Evolutionary conservation across 352 stramenopile species (phyloP).

Genomic region (Pythium sp.): DNA sequence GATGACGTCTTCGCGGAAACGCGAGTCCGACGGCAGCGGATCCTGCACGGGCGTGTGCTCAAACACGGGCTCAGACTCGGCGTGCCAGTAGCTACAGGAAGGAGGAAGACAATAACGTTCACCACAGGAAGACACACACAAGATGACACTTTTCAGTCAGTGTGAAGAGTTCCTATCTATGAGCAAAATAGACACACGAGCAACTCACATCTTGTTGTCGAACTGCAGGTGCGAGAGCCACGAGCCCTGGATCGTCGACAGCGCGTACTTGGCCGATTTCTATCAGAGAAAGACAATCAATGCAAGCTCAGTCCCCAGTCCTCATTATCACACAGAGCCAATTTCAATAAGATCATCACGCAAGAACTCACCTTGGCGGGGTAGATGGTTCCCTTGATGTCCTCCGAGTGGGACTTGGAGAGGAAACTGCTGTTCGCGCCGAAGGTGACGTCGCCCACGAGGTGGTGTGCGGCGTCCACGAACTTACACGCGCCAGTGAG

Average conservation of each 20-base stretch:
- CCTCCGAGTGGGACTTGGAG: conserved; percentile 57
- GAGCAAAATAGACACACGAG: not conserved
- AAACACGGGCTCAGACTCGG: conserved; percentile 65
- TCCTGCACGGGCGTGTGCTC: conserved; percentile 40
- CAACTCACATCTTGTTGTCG: conserved; percentile 53
- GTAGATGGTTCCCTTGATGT: conserved; percentile 71
- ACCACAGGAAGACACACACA: not conserved
- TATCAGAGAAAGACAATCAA: conserved; percentile 4
- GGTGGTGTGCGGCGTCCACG: conserved; percentile 35
- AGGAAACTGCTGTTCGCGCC: conserved; percentile 66
- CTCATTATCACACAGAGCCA: not conserved
- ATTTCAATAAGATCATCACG: not conserved
- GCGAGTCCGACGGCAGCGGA: conserved; percentile 54
- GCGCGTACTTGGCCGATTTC: conserved; percentile 44
- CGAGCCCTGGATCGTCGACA: conserved; percentile 51
- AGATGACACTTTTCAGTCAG: not conserved
- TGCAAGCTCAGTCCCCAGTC: not conserved
- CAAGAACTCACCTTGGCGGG: conserved; percentile 32
- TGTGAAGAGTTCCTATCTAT: not conserved
- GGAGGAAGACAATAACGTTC: not conserved
- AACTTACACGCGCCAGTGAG: conserved; percentile 55
- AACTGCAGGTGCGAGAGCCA: conserved; percentile 74
- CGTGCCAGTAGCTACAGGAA: conserved; percentile 56
- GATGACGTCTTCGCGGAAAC: conserved; percentile 63
- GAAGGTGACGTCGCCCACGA: conserved; percentile 57